These are phyloP conservation scores for Beauveria brongniartii DNA, from an alignment of 2,329 filamentous ascomycete genomes.

Conservation along the genomic window DNA sequence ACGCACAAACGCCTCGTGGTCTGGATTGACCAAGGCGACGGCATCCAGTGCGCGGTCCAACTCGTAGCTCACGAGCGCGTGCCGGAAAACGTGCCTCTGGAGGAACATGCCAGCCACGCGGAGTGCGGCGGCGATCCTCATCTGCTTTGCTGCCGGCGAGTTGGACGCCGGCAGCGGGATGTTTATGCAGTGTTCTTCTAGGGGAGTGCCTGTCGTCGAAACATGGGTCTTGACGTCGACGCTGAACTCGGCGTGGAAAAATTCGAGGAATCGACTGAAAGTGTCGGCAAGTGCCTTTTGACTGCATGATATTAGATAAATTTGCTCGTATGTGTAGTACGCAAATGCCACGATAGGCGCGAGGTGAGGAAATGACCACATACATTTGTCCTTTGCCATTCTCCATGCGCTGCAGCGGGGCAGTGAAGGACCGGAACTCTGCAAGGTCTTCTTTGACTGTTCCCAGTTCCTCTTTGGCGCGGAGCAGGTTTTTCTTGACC, in stretches of 20 bases:
- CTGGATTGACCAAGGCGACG: neutral
- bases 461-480: neutral
- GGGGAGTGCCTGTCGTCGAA: neutral
- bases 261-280: neutral
- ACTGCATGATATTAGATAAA: neutral
- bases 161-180: neutral
- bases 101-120: neutral
- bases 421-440: neutral
- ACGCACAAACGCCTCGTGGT: neutral
- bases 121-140: neutral
- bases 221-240: neutral
- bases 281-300: neutral
- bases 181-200: neutral
- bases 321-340: neutral
- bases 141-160: neutral
- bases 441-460: neutral
- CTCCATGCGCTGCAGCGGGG: neutral
- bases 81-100: neutral
- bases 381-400: neutral
- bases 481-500: neutral
- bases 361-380: neutral
- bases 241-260: neutral
- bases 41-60: neutral
- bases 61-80: neutral
- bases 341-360: neutral